These are phyloP conservation scores for Vanrija humicola DNA, from an alignment of 1,284 basidiomycete genomes.

Conservation along the genomic window DNA sequence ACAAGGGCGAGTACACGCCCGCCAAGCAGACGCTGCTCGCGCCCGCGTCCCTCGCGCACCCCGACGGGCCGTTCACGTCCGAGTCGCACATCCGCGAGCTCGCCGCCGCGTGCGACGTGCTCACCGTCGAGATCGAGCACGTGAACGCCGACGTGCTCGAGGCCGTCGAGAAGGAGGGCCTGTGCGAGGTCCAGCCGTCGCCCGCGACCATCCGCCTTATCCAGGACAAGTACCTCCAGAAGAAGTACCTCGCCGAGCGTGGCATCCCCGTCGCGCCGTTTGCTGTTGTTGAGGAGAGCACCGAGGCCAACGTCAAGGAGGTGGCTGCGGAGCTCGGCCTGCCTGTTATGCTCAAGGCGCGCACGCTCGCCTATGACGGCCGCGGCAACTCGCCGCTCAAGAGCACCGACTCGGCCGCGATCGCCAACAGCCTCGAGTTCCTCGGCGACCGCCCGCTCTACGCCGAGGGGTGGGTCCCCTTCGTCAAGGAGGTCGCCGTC, in stretches of 20 bases:
- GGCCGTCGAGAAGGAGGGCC: constrained; percentile 56
- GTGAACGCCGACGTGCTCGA: constrained; percentile 78
- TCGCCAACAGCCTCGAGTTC: constrained; percentile 61
- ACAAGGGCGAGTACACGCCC: constrained; percentile 71
- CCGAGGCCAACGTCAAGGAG: constrained; percentile 56
- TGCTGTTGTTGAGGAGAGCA: constrained; percentile 52
- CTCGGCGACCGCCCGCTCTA: constrained; percentile 68
- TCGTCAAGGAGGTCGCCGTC: constrained; percentile 86
- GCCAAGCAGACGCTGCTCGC: constrained; percentile 84
- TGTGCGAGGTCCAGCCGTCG: constrained; percentile 73
- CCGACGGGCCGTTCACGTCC: constrained; percentile 87
- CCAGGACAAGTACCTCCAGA: constrained; percentile 93
- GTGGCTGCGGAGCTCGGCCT: constrained; percentile 65
- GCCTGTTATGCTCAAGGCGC: constrained; percentile 93
- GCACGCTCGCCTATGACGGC: constrained; percentile 94
- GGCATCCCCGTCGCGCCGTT: constrained; percentile 73
- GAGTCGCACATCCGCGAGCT: constrained; percentile 75
- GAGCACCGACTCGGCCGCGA: constrained; percentile 53
- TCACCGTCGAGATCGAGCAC: constrained; percentile 98
- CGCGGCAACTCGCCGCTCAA: constrained; percentile 84
- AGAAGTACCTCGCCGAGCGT: constrained; percentile 64
- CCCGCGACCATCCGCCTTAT: constrained; percentile 82
- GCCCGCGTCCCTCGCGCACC: constrained; percentile 58
- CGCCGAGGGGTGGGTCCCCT: constrained; percentile 90
- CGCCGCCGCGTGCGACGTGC: constrained; percentile 74